phyloP scores from a whole-genome alignment of 2,329 filamentous ascomycete species.

The Leptodontidium sp. region DNA sequence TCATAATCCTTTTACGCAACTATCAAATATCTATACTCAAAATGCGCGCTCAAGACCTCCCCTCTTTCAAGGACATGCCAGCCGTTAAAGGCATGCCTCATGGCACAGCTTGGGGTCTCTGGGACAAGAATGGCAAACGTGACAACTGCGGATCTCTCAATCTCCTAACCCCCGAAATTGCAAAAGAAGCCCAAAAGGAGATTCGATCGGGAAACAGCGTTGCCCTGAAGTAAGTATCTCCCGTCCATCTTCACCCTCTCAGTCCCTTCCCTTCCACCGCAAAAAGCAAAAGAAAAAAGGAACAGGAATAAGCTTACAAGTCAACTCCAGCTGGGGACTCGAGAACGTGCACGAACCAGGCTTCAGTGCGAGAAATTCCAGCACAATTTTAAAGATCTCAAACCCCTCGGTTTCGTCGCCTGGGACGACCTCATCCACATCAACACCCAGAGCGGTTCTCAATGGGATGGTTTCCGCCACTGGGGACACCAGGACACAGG shows the following conservation, averaged over 20 bases:
- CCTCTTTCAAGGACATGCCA: slow-evolving; percentile 52
- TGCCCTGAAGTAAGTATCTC: slow-evolving; percentile 32
- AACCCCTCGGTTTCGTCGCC: slow-evolving; percentile 49
- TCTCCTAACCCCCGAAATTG: slow-evolving; percentile 52
- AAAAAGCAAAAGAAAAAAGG: not conserved
- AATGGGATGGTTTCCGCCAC: slow-evolving; percentile 57
- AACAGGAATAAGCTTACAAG: not conserved
- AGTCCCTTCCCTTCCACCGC: not conserved
- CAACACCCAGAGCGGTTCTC: slow-evolving; percentile 56
- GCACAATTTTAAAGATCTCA: slow-evolving; percentile 31
- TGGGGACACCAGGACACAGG: slow-evolving; percentile 42
- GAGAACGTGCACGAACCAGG: slow-evolving; percentile 32
- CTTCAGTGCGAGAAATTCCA: slow-evolving; percentile 32
- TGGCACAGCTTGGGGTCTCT: slow-evolving; percentile 54
- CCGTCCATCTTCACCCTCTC: too few relatives aligned
- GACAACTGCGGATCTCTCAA: slow-evolving; percentile 56
- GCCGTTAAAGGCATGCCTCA: slow-evolving; percentile 51
- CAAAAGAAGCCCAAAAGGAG: slow-evolving; percentile 51
- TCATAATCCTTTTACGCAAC: not conserved
- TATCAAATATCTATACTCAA: not conserved
- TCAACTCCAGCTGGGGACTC: slow-evolving; percentile 28
- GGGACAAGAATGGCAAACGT: slow-evolving; percentile 56
- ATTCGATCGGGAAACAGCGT: slow-evolving; percentile 52
- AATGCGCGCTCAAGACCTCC: slow-evolving; percentile 39
- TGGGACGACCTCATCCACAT: slow-evolving; percentile 61